Evolutionary conservation across 139 green algal species (phyloP).

Genomic region (Tetratostichococcus sp.): DNA sequence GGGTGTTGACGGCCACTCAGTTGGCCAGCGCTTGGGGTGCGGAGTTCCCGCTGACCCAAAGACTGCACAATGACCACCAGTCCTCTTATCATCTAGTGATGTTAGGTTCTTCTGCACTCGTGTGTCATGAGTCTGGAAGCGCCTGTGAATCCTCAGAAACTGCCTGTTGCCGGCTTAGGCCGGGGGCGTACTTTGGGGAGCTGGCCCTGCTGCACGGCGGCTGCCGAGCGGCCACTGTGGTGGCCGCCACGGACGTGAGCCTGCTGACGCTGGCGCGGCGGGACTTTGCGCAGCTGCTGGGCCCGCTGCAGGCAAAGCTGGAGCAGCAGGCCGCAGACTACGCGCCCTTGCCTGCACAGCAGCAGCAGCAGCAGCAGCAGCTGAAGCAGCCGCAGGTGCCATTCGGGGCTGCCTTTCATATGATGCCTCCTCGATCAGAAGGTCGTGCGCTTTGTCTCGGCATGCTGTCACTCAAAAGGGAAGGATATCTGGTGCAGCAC

Average conservation of each 20-base stretch:
- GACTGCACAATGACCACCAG: no score
- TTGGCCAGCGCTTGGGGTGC: neutral
- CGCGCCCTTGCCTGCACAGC: neutral
- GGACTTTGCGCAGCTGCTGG: slow-evolving; percentile 50
- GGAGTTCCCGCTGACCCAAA: no score
- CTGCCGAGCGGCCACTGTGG: slow-evolving; percentile 76
- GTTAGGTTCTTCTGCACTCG: no score
- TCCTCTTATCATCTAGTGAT: no score
- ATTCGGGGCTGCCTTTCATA: no score
- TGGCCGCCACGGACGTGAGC: slow-evolving; percentile 44
- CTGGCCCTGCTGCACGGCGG: slow-evolving; percentile 76
- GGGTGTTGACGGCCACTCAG: neutral
- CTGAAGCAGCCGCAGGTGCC: no score
- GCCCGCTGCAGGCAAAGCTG: slow-evolving; percentile 31
- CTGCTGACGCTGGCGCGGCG: slow-evolving; percentile 61
- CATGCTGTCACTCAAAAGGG: no score
- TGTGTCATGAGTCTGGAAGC: no score
- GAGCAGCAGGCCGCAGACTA: neutral
- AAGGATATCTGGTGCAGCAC: no score
- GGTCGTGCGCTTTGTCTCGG: no score
- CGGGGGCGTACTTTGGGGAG: slow-evolving; percentile 82
- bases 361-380: neutral
- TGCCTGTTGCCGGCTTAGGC: neutral
- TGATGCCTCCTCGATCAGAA: no score
- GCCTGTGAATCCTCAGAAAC: no score